Conservation (phyloP, 2,329 filamentous ascomycete genomes). For the Verticillium nonalfalfae region DNA sequence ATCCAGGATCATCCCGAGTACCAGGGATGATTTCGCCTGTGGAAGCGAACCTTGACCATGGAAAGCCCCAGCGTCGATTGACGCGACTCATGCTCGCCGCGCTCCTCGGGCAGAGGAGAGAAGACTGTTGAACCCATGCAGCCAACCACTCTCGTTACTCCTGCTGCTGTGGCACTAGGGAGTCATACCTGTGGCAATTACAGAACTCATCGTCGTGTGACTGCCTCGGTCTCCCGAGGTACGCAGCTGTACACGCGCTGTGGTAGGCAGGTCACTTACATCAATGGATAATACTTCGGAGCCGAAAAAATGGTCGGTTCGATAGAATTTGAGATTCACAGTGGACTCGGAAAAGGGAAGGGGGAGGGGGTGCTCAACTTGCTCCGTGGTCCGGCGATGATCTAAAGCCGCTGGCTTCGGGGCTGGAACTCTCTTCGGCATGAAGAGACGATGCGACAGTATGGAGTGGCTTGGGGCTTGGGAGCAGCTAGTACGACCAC, state of each 20-base stretch:
- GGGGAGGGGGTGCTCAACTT: neutral
- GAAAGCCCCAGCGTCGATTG: neutral
- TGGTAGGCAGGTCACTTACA: neutral
- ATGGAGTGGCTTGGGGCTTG: neutral
- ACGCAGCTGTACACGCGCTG: neutral
- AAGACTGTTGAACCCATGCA: conserved; percentile 17
- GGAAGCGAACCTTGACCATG: too few relatives aligned
- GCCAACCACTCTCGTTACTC: conserved; percentile 10
- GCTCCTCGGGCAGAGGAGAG: neutral
- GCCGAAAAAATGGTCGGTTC: neutral
- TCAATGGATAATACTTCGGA: neutral
- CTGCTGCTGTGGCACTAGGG: neutral
- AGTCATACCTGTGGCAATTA: neutral
- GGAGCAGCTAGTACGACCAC: neutral
- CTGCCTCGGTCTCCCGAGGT: neutral
- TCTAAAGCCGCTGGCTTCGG: neutral
- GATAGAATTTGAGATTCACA: neutral
- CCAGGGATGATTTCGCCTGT: neutral
- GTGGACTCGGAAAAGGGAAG: neutral
- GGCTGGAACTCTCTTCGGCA: neutral
- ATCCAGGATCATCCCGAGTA: too few relatives aligned
- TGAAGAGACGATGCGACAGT: neutral
- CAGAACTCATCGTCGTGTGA: neutral
- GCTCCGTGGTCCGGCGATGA: neutral
- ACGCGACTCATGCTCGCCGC: neutral